phyloP scores from a whole-genome alignment of 306 rosid genomes.

The Crataegus laevigata region DNA sequence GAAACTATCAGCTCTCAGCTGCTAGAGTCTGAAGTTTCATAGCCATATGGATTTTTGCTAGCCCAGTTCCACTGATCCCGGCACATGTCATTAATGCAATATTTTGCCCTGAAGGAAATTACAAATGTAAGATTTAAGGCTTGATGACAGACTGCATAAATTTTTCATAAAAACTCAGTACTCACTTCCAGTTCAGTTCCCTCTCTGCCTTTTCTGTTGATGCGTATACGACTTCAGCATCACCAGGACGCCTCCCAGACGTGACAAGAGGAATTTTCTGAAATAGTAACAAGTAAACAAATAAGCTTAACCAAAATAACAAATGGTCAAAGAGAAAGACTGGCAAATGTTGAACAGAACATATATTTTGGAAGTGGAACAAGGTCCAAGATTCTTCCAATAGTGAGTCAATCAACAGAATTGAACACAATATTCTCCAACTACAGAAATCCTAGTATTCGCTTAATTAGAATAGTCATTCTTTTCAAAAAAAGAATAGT shows the following conservation, averaged over 20 bases:
- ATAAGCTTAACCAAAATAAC: not conserved
- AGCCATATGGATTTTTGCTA: conserved; percentile 91
- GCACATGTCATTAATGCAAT: conserved; percentile 85
- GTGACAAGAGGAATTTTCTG: conserved; percentile 80
- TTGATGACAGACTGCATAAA: not conserved
- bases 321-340: not conserved
- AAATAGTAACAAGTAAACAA: conserved; percentile 7
- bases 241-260: conserved; percentile 88
- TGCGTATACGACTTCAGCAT: conserved; percentile 84
- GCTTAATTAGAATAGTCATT: not conserved
- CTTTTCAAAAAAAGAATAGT: not conserved
- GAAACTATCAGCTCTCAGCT: conserved; percentile 17
- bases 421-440: not conserved
- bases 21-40: conserved; percentile 42
- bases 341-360: not conserved
- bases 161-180: not conserved
- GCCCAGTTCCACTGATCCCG: conserved; percentile 99
- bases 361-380: not conserved
- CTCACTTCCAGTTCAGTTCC: conserved; percentile 95
- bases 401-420: not conserved
- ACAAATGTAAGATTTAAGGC: not conserved
- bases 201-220: conserved; percentile 81
- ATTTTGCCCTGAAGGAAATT: conserved; percentile 61
- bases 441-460: not conserved
- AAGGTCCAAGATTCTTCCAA: not conserved